Conservation (phyloP, 768 basidiomycete genomes). For the Leucosporidium creatinivorum region DNA sequence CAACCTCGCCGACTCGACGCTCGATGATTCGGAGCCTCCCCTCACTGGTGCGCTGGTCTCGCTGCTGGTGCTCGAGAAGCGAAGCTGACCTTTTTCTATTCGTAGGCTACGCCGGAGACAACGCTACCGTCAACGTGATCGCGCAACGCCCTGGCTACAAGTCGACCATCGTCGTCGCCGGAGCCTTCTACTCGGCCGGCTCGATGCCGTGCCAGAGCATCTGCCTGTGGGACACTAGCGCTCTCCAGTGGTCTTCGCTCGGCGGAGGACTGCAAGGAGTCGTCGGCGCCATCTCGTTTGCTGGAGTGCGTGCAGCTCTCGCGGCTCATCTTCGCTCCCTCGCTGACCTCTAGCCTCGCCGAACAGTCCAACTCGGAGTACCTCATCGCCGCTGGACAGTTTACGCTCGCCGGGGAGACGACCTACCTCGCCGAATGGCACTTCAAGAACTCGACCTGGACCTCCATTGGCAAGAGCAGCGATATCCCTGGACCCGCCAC, state of each 20-base stretch:
- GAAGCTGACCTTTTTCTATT: not conserved
- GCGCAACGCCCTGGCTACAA: constrained; percentile 55
- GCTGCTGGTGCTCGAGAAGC: not conserved
- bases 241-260: constrained; percentile 71
- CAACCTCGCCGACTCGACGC: constrained; percentile 58
- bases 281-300: constrained; percentile 67
- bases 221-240: constrained; percentile 62
- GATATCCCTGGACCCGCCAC: constrained; percentile 82
- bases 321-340: not conserved
- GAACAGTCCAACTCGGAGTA: constrained; percentile 59
- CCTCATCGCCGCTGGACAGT: constrained; percentile 72
- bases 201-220: constrained; percentile 65
- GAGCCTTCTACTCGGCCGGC: constrained; percentile 76
- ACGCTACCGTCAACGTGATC: constrained; percentile 48
- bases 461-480: constrained; percentile 49
- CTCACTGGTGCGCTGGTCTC: constrained; percentile 48
- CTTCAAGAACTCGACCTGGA: constrained; percentile 69
- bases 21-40: constrained; percentile 57
- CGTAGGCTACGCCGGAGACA: constrained; percentile 23
- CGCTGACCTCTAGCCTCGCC: not conserved
- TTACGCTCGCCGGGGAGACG: constrained; percentile 57
- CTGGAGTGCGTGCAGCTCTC: constrained; percentile 57
- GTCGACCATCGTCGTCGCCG: constrained; percentile 68
- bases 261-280: constrained; percentile 77
- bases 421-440: constrained; percentile 68